These are phyloP conservation scores for Polytrichum formosum DNA, from an alignment of 225 moss, liverwort and hornwort species.

Conservation along the genomic window DNA sequence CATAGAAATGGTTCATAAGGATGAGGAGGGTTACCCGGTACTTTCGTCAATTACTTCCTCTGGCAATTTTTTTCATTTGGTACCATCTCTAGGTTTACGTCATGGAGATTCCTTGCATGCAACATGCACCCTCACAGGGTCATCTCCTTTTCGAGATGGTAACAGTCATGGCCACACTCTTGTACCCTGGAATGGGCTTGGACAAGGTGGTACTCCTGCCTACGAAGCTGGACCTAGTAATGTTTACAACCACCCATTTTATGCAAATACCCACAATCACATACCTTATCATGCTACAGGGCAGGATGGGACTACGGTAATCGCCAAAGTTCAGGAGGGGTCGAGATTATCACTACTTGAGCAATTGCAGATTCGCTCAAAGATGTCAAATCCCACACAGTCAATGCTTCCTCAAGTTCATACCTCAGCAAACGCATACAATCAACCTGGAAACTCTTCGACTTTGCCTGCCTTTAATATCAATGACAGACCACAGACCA, in stretches of 20 bases:
- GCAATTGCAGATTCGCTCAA: not conserved
- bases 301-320: conserved; percentile 8
- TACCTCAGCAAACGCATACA: not conserved
- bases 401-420: conserved; percentile 12
- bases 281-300: conserved; percentile 3
- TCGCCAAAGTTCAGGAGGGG: conserved; percentile 5
- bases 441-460: not conserved
- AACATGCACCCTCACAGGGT: not conserved
- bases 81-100: not conserved
- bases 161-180: no score
- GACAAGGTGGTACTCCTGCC: not conserved
- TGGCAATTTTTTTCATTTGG: conserved; percentile 7
- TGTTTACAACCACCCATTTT: conserved; percentile 1
- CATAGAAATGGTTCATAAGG: not conserved
- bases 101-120: not conserved
- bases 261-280: not conserved
- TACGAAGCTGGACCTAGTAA: not conserved
- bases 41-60: conserved; percentile 10
- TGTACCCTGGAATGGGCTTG: not conserved
- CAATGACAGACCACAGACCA: conserved; percentile 5
- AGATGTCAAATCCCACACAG: conserved; percentile 2
- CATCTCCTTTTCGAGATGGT: no score
- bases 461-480: conserved; percentile 8
- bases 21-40: not conserved
- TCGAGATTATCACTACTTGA: not conserved